phyloP scores from a whole-genome alignment of 371 early-diverging fungal species.

The Mucor mucedo region DNA sequence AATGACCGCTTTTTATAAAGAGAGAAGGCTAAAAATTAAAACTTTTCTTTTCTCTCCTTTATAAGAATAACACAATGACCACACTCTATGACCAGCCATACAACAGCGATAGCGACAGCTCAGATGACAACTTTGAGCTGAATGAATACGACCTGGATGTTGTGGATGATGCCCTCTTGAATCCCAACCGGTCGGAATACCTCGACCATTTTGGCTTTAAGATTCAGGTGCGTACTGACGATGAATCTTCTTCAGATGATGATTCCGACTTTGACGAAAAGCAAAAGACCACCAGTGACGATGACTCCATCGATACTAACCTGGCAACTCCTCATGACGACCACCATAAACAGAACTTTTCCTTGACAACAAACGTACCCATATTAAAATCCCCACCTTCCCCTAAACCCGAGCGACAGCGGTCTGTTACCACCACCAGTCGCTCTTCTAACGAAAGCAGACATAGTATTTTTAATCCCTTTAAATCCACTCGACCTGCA shows the following conservation, averaged over 20 bases:
- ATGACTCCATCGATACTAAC: constrained; percentile 12
- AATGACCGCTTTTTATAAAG: neutral
- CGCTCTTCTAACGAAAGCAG: constrained; percentile 15
- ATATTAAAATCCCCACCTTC: constrained; percentile 23
- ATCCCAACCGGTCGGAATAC: constrained; percentile 44
- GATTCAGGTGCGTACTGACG: constrained; percentile 51
- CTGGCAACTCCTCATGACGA: constrained; percentile 14
- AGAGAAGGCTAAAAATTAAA: too few species aligned
- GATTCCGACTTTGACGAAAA: constrained; percentile 29
- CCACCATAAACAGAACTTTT: neutral
- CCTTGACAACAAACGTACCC: constrained; percentile 9
- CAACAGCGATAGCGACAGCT: constrained; percentile 4
- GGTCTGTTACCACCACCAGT: neutral
- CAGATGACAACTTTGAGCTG: constrained; percentile 20
- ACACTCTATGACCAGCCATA: constrained; percentile 12
- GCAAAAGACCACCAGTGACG: constrained; percentile 11
- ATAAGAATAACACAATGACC: constrained; percentile 2
- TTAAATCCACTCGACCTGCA: constrained; percentile 18
- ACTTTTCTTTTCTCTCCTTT: too few species aligned
- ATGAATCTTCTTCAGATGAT: constrained; percentile 41
- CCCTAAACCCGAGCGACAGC: neutral
- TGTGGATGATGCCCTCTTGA: constrained; percentile 44
- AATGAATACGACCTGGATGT: constrained; percentile 49
- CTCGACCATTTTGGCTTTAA: constrained; percentile 52
- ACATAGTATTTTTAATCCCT: constrained; percentile 23